Evolutionary conservation across 1,284 basidiomycete species (phyloP), one percentile per base, ranked within the genome.

Genomic region (Puccinia novopanici): DNA sequence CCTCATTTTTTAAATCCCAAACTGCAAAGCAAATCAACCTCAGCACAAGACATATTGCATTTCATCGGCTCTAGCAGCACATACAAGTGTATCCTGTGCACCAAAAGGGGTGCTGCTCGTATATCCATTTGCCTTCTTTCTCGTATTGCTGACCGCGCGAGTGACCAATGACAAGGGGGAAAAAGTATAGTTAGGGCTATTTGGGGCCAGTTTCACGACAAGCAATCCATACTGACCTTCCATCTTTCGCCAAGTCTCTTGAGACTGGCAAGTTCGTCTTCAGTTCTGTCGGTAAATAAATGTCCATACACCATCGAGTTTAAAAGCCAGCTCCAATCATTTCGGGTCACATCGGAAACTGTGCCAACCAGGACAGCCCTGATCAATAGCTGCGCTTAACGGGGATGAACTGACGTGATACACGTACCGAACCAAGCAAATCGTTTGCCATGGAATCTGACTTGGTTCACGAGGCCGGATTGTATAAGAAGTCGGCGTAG

Each of bases 41-140:
- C 82, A 81, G 45, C 30, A 48, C 19, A 30, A 71, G 5, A 3
- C 19, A 12, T 48, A 45, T 40, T 45, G n/a, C n/a, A n/a, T 22
- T 52, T 52, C 15, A 57, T 30, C 15, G 72, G 50, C 50, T 40
- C 37, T n/a, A 34, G 22, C 50, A 54, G 22, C 17, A 82, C 68
- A 85, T 84, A 85, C 91, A 95, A 72, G 93, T 95, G 87, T 93
- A 95, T n/a, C 93, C 93, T 19, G 84, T 82, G 80, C 82, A 94
- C 94, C 94, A 96, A 89, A 95, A 96, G 24, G 95, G 93, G 84
- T 98, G 96, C 86, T 95, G 92, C 86, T 98, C 94, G 86, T 97
- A 98, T 73, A 94, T 89, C 93, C 94, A 97, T 88, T 91, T 93
- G 67, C 94, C 94, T 85, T 96, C 91, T 85, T 90, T 91, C 86